Evolutionary conservation across 2,329 filamentous ascomycete species (phyloP).

Genomic region (Cylindrodendrum hubeiense): DNA sequence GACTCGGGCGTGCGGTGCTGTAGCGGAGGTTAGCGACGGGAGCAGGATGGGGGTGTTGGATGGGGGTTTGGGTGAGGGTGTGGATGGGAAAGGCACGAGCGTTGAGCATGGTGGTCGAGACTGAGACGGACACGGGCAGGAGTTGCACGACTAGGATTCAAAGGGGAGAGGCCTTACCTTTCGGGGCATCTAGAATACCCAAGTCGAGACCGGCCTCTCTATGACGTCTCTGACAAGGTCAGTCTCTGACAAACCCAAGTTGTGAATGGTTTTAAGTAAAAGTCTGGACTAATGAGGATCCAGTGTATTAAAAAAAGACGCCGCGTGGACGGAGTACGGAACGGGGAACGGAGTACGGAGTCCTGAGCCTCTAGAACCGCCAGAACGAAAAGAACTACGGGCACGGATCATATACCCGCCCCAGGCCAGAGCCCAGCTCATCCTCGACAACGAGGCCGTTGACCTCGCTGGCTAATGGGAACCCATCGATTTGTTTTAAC

Average conservation of each 20-base stretch:
- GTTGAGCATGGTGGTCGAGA: neutral
- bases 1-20: conserved; percentile 43
- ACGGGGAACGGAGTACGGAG: no score
- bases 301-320: neutral
- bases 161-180: conserved; percentile 12
- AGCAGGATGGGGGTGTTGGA: neutral
- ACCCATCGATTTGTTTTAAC: neutral
- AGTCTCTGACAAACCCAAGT: no score
- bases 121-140: no score
- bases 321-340: no score
- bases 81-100: neutral
- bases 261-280: neutral
- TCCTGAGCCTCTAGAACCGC: neutral
- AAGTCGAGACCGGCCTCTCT: neutral
- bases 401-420: neutral
- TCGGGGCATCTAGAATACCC: conserved; percentile 21
- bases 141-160: neutral
- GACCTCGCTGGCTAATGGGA: neutral
- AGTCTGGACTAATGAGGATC: neutral
- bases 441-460: neutral
- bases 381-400: neutral
- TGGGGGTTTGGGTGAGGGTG: neutral
- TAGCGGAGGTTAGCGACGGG: neutral
- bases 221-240: no score
- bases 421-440: neutral